These are phyloP conservation scores for Waltergamsia citrina DNA, from an alignment of 2,329 filamentous ascomycete species.

Conservation along the genomic window DNA sequence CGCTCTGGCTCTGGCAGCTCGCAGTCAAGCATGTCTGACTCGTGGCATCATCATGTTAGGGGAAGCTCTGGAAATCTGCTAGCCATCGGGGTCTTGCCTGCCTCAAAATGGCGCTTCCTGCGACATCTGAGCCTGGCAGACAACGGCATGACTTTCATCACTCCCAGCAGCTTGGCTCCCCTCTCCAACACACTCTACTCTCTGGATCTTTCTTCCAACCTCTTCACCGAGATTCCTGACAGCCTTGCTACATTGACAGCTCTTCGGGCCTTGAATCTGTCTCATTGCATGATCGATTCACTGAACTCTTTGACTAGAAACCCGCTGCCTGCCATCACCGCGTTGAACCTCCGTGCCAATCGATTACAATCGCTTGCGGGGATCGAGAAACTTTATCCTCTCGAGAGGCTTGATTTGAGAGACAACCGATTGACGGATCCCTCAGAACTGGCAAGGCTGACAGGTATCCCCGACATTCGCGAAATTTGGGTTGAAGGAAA, in stretches of 20 bases:
- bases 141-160: slow-evolving; percentile 77
- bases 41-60: slow-evolving; percentile 46
- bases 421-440: slow-evolving; percentile 91
- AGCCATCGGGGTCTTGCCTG: slow-evolving; percentile 60
- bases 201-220: slow-evolving; percentile 83
- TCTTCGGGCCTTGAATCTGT: slow-evolving; percentile 85
- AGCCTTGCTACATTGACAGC: slow-evolving; percentile 77
- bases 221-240: slow-evolving; percentile 91
- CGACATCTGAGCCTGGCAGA: slow-evolving; percentile 87
- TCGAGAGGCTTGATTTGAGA: slow-evolving; percentile 83
- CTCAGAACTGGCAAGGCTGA: slow-evolving; percentile 79
- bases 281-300: slow-evolving; percentile 95
- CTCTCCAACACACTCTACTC: slow-evolving; percentile 84
- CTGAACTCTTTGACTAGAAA: slow-evolving; percentile 78
- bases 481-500: slow-evolving; percentile 93
- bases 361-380: slow-evolving; percentile 80
- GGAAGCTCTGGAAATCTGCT: slow-evolving; percentile 74
- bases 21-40: slow-evolving; percentile 65
- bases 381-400: slow-evolving; percentile 76
- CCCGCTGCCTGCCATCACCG: slow-evolving; percentile 86
- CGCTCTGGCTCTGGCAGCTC: slow-evolving; percentile 90
- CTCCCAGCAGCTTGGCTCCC: slow-evolving; percentile 65
- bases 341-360: slow-evolving; percentile 84
- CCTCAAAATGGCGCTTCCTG: slow-evolving; percentile 91
- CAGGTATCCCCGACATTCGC: slow-evolving; percentile 80